A percentile compares a stretch with the other conserved stretches of the same genome.
Evolutionary conservation across 495 filamentous ascomycete genomes (phyloP).

Genomic region (Lichina pygmaea): DNA sequence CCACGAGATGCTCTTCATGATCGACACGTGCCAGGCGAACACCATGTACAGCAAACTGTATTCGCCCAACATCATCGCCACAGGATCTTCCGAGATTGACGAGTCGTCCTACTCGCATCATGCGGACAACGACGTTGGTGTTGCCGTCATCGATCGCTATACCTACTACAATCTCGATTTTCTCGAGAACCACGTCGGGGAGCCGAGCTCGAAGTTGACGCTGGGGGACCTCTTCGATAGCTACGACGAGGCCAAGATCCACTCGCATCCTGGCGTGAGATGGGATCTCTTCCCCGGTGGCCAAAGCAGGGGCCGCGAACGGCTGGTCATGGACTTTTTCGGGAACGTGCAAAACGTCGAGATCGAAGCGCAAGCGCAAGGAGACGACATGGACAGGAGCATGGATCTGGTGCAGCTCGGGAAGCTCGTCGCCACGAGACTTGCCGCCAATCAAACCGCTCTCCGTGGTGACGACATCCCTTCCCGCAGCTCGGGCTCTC

Average conservation of each 20-base stretch:
- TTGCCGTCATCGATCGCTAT: constrained; percentile 93
- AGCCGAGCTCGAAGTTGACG: constrained; percentile 56
- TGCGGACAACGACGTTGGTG: constrained; percentile 90
- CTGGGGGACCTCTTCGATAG: constrained; percentile 86
- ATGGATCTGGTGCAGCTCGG: constrained; percentile 44
- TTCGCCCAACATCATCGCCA: constrained; percentile 89
- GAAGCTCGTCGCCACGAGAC: constrained; percentile 18
- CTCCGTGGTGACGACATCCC: background rate
- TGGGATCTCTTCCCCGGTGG: constrained; percentile 81
- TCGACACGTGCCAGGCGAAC: constrained; percentile 97
- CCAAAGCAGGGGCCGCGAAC: constrained; percentile 38
- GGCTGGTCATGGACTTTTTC: constrained; percentile 85
- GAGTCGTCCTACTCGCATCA: constrained; percentile 91
- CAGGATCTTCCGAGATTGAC: constrained; percentile 76
- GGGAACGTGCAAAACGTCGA: constrained; percentile 95
- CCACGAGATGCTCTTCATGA: constrained; percentile 97
- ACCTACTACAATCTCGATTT: constrained; percentile 98
- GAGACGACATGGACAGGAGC: constrained; percentile 29
- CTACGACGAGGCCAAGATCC: constrained; percentile 85
- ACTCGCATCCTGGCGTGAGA: constrained; percentile 68
- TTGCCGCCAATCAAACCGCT: background rate
- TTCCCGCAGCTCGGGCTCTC: no score
- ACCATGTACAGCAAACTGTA: constrained; percentile 98
- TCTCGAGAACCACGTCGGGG: constrained; percentile 68
- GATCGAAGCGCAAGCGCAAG: constrained; percentile 32